Evolutionary conservation across 2,329 filamentous ascomycete genomes (phyloP).

Genomic region (Aspergillus tubingensis): DNA sequence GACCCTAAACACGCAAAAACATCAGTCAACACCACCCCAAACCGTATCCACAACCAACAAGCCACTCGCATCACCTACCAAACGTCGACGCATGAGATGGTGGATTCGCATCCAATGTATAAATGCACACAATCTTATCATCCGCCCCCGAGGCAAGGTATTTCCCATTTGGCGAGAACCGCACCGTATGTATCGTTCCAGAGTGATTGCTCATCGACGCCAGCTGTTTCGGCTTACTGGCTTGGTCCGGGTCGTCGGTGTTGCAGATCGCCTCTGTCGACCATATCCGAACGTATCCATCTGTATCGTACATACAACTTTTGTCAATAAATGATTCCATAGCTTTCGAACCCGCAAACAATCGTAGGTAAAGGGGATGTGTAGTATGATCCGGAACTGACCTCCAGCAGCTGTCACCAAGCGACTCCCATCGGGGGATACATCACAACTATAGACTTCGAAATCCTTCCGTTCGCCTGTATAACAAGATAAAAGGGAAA

Average conservation of each 20-base stretch:
- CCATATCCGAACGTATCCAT: conserved; percentile 97
- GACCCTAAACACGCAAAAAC: conserved; percentile 56
- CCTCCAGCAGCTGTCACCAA: conserved; percentile 92
- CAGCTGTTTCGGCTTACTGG: conserved; percentile 80
- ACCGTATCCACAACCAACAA: not conserved
- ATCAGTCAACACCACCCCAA: conserved; percentile 2
- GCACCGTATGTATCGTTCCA: conserved; percentile 93
- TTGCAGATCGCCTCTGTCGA: conserved; percentile 92
- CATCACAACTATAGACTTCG: conserved; percentile 97
- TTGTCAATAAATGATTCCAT: conserved; percentile 13
- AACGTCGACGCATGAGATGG: conserved; percentile 77
- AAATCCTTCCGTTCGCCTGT: conserved; percentile 94
- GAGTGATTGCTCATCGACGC: conserved; percentile 98
- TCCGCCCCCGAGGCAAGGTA: conserved; percentile 97
- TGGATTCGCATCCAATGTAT: conserved; percentile 80
- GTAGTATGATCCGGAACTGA: conserved; percentile 44
- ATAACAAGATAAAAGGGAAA: conserved; percentile 11
- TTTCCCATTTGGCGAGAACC: conserved; percentile 92
- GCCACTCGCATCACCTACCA: conserved; percentile 54
- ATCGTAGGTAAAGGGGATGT: not conserved
- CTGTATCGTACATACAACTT: conserved; percentile 45
- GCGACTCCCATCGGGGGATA: conserved; percentile 89
- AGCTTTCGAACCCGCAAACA: not conserved
- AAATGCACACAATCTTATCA: conserved; percentile 98
- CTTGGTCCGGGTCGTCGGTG: conserved; percentile 69